Conservation (phyloP, 2,329 filamentous ascomycete genomes). For the Fusarium illudens region DNA sequence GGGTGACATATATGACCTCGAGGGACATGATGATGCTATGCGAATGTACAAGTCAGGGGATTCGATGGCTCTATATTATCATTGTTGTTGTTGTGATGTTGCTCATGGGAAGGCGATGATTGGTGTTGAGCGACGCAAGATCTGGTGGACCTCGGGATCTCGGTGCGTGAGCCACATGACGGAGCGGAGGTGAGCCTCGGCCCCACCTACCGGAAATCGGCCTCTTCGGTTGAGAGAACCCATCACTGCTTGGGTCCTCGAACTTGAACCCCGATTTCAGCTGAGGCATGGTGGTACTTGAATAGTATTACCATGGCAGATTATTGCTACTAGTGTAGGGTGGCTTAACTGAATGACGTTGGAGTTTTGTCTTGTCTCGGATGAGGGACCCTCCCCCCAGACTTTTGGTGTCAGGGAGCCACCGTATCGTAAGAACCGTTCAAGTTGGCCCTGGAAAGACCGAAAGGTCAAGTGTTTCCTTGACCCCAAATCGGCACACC, state of each 20-base stretch:
- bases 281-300: not conserved
- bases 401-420: not conserved
- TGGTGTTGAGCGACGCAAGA: not conserved
- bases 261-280: not conserved
- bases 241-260: too few relatives aligned
- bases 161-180: conserved; percentile 30
- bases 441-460: not conserved
- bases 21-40: conserved; percentile 64
- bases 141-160: conserved; percentile 29
- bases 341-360: not conserved
- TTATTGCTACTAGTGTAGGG: not conserved
- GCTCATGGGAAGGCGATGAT: not conserved
- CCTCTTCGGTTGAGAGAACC: too few relatives aligned
- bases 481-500: not conserved
- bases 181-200: conserved; percentile 3
- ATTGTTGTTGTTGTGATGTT: not conserved
- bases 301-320: not conserved
- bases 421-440: not conserved
- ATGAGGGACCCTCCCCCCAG: not conserved
- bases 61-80: not conserved
- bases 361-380: not conserved
- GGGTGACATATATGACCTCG: conserved; percentile 76
- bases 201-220: conserved; percentile 13
- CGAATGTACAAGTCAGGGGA: not conserved
- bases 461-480: not conserved